Conservation (phyloP, 176 grass and related monocot species). For the Themeda triandra region DNA sequence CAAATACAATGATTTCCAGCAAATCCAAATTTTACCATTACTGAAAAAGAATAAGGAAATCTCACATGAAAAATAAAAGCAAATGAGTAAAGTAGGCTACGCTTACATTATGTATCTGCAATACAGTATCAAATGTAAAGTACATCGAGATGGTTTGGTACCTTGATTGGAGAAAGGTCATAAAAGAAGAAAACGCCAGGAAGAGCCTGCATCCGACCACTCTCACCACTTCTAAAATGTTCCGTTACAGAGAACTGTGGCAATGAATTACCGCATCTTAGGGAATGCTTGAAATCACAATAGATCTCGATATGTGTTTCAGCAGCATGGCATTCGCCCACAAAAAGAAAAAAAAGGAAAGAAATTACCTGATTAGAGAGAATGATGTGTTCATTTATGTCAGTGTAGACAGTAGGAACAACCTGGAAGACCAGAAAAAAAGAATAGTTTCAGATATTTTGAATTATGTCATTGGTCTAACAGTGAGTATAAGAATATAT, state of each 20-base stretch:
- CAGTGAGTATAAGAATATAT: neutral
- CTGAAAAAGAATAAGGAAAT: neutral
- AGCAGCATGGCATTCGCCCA: neutral
- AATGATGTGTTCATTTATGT: constrained; percentile 83
- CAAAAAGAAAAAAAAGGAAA: constrained; percentile 19
- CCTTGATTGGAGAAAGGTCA: constrained; percentile 97
- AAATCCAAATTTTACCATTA: neutral
- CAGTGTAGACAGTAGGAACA: constrained; percentile 80
- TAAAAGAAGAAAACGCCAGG: constrained; percentile 99
- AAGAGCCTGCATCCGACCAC: constrained; percentile 67
- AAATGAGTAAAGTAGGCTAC: neutral
- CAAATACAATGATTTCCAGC: constrained; percentile 5
- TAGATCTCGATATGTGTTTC: neutral
- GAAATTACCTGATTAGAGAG: constrained; percentile 85
- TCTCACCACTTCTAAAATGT: constrained; percentile 82
- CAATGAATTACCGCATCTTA: constrained; percentile 30
- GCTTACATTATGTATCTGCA: neutral
- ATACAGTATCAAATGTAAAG: neutral
- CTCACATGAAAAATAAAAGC: neutral
- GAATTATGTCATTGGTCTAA: neutral
- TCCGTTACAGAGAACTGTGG: constrained; percentile 93
- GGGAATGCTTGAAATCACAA: constrained; percentile 15
- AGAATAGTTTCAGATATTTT: neutral
- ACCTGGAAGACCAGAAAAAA: constrained; percentile 53
- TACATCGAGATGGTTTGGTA: constrained; percentile 27